Base-by-base conservation (phyloP, 371 early-diverging fungal species). In the Mortierella sp. region DNA sequence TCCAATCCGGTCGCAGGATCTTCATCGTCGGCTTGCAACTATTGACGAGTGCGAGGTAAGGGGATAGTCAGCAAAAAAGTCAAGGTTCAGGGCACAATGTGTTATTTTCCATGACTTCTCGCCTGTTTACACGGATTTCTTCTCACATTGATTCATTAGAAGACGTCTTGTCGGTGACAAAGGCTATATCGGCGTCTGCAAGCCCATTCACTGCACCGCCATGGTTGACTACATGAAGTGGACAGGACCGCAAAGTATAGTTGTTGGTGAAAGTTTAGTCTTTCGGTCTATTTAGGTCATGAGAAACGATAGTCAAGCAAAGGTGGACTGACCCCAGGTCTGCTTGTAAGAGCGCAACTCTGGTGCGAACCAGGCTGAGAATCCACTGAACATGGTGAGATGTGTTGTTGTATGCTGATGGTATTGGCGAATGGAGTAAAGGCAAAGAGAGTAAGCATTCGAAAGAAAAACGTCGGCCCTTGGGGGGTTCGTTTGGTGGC, bases 1-100 rank as follows among this genome's bases (percentile, higher is more conserved):
- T 81, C 84, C 84, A 84, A n/a, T 78, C 84, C 68, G 81, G 81
- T 7, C 84, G 74, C 8, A 84, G 46, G 35, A 84, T 78, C 60
- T 73, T 78, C 76, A 84, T 65, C 0, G 71, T 35, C 0, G 81
- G 84, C 35, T 55, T 75, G 43, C 41, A 16, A 8, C 76, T 78
- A 44, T 3, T 21, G 24, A 21, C 8, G 21, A 2, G 41, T 2
- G 7, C 1, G 12, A 24, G 8, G 24, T 35, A 41, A 41, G 48
- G 35, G 29, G 6, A 12, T 27, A 8, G 8, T 21, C 21, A 65
- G 21, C 7, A 24, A 24, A 41, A 41, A 41, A 12, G 41, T 29
- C 65, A 32, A 18, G 35, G 29, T 2, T 27, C 14, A 51, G 38
- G 29, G 27, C 8, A 8, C 16, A 1, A 29, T 7, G 0, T 24